Conservation (phyloP, 495 filamentous ascomycete genomes). For the Talaromyces trachyspermus region DNA sequence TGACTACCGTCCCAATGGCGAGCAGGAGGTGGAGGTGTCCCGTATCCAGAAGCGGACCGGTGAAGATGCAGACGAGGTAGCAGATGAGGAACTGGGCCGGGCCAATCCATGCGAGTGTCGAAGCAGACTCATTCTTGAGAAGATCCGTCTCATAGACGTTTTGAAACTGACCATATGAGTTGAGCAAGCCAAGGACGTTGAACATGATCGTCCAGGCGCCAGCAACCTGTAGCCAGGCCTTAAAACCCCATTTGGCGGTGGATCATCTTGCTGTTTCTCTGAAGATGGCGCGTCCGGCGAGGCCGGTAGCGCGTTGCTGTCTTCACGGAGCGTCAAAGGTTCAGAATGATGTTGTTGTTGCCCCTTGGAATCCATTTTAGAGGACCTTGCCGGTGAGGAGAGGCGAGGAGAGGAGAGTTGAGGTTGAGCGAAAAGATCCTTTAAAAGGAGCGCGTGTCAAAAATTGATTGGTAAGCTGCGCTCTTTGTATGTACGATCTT, state of each 20-base stretch:
- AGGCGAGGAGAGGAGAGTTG: constrained; percentile 3
- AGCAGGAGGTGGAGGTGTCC: constrained; percentile 58
- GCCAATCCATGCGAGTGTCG: constrained; percentile 60
- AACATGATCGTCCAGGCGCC: constrained; percentile 33
- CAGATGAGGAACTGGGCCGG: constrained; percentile 26
- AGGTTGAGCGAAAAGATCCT: not conserved
- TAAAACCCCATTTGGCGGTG: constrained; percentile 24
- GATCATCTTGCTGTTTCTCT: not conserved
- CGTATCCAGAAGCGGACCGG: constrained; percentile 59
- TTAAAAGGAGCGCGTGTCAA: not conserved
- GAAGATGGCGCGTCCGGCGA: constrained; percentile 1
- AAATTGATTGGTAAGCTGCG: not conserved
- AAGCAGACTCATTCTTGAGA: constrained; percentile 38
- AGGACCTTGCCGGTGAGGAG: not conserved
- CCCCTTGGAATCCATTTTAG: not conserved
- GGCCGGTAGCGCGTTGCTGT: constrained; percentile 1
- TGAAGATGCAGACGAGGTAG: constrained; percentile 30
- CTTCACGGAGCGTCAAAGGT: not conserved
- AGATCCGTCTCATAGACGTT: constrained; percentile 23
- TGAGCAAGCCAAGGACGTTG: constrained; percentile 36
- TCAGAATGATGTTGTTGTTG: constrained; percentile 3
- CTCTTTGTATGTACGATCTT: not conserved
- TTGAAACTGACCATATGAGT: constrained; percentile 22
- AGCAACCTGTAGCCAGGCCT: constrained; percentile 33
- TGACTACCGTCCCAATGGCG: constrained; percentile 46